phyloP scores from a whole-genome alignment of 768 basidiomycete species.

The Tulasnella sp. region DNA sequence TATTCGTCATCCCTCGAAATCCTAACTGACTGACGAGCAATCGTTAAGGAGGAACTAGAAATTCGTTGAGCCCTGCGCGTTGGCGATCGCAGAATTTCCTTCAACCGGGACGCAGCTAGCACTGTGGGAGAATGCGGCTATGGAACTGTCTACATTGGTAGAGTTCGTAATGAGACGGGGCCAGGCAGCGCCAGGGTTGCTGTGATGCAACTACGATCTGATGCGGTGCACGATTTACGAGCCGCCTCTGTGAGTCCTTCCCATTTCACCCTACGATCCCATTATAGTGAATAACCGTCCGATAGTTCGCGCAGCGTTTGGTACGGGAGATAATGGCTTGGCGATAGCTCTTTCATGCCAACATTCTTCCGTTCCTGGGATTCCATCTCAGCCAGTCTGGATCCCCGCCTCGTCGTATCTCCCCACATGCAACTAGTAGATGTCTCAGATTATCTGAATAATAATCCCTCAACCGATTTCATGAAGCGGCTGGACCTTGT shows the following conservation, averaged over 20 bases:
- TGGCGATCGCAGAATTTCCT: not conserved
- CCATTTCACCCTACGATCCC: not conserved
- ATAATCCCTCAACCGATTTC: too few species aligned
- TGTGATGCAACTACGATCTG: constrained; percentile 4
- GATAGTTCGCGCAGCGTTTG: not conserved
- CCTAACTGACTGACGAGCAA: too few species aligned
- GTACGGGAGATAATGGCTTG: constrained; percentile 1
- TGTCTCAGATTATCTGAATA: too few species aligned
- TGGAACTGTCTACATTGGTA: not conserved
- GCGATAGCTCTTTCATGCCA: not conserved
- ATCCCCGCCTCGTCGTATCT: not conserved
- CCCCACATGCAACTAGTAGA: not conserved
- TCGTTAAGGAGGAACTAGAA: not conserved
- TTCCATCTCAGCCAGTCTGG: constrained; percentile 1
- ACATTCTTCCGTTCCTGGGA: constrained; percentile 5
- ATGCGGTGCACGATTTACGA: not conserved
- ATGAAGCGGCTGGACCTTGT: too few species aligned
- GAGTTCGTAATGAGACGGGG: not conserved
- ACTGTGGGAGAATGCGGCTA: not conserved
- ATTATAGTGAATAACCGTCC: too few species aligned
- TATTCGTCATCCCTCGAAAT: too few species aligned
- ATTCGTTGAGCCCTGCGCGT: not conserved
- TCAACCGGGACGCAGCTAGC: not conserved
- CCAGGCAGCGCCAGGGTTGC: not conserved
- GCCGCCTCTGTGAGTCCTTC: not conserved